Percentiles rank a stretch among this genome's conserved stretches.
These are phyloP conservation scores for Oxytropis ochrocephala DNA, from an alignment of 306 rosid species.

Conservation along the genomic window DNA sequence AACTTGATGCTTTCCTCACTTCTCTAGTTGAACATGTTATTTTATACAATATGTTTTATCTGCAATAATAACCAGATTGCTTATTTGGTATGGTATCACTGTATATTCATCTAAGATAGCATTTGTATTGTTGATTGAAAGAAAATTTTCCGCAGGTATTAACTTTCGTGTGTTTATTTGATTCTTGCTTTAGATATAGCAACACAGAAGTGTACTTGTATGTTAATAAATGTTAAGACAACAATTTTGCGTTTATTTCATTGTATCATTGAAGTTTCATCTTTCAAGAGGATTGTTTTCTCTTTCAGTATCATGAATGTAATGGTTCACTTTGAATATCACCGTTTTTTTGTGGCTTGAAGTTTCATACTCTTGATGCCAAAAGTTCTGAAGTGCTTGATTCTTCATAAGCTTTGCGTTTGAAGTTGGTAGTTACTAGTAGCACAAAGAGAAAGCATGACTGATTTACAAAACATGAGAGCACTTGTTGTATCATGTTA, in stretches of 20 bases:
- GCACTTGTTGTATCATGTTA: no score
- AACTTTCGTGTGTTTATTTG: constrained; percentile 1
- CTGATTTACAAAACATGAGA: neutral
- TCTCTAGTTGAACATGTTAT: neutral
- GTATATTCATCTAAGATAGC: neutral
- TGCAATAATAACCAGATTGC: neutral
- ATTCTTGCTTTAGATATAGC: neutral
- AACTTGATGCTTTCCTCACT: neutral
- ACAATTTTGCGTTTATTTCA: no score
- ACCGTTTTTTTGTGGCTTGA: neutral
- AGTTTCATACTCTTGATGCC: neutral
- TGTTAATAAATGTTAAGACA: no score
- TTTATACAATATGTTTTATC: neutral
- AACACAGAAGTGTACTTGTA: neutral
- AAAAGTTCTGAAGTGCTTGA: neutral
- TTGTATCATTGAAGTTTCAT: no score
- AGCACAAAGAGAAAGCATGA: neutral
- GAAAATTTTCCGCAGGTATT: no score
- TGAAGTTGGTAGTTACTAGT: neutral
- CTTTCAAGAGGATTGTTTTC: neutral
- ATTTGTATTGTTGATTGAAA: neutral
- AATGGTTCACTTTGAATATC: neutral
- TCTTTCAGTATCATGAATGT: neutral
- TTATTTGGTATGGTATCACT: neutral
- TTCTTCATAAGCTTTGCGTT: neutral